Conservation (phyloP, 345 rosid genomes). For the Eucalyptus polybractea region DNA sequence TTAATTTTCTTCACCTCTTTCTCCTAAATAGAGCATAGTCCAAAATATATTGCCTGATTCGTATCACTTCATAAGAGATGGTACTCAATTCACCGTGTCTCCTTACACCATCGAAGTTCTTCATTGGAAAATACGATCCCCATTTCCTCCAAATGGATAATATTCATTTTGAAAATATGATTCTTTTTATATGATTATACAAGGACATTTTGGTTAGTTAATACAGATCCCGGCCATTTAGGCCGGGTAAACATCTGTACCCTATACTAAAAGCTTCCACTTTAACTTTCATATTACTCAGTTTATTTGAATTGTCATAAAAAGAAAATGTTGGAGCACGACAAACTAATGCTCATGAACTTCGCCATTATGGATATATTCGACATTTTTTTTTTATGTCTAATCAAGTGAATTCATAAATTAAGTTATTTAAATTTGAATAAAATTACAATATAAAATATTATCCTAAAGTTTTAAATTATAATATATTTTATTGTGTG, state of each 20-base stretch:
- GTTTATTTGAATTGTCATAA: background rate
- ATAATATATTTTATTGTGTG: too few species aligned
- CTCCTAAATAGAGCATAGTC: background rate
- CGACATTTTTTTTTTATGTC: background rate
- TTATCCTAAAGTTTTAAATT: background rate
- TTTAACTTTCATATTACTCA: background rate
- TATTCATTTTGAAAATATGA: background rate
- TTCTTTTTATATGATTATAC: background rate
- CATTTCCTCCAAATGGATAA: background rate
- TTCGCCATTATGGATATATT: background rate
- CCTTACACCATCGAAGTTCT: background rate
- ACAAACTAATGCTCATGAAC: background rate
- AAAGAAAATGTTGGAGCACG: background rate
- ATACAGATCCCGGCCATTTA: background rate
- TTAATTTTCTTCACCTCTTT: background rate
- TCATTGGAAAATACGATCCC: background rate
- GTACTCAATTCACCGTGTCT: background rate
- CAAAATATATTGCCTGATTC: background rate
- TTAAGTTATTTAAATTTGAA: too few species aligned
- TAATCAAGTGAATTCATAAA: background rate
- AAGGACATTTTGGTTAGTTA: background rate
- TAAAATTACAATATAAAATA: too few species aligned
- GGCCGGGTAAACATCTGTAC: background rate
- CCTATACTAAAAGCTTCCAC: background rate
- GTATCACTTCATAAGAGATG: background rate